A percentile compares a stretch with the other conserved stretches of the same genome.
These are phyloP conservation scores for Cryptococcus maquisensis DNA, from an alignment of 1,284 basidiomycete species.

Conservation along the genomic window DNA sequence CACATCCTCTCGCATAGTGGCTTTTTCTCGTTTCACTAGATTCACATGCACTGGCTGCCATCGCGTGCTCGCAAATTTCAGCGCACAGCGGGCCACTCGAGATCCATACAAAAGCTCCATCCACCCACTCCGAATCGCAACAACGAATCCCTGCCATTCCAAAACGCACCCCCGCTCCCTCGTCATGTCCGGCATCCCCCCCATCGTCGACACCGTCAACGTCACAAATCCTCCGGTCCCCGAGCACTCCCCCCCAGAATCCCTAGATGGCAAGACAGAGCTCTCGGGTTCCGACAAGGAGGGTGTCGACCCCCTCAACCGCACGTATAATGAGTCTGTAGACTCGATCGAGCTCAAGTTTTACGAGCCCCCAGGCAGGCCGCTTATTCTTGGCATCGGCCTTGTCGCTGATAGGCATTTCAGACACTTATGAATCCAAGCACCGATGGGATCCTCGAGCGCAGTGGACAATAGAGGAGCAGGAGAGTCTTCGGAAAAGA, in stretches of 20 bases:
- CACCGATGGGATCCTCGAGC: conserved; percentile 44
- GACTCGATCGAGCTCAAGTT: conserved; percentile 9
- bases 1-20: no score
- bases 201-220: background rate
- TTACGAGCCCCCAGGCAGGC: conserved; percentile 35
- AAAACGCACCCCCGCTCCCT: background rate
- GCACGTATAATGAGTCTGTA: background rate
- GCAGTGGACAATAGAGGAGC: conserved; percentile 45
- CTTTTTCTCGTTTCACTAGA: no score
- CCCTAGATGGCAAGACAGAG: background rate
- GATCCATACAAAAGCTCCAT: no score
- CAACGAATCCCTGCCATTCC: background rate
- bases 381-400: conserved; percentile 41
- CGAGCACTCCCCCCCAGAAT: background rate
- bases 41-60: no score
- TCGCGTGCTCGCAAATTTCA: no score
- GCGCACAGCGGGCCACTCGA: no score
- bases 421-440: conserved; percentile 34
- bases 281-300: background rate
- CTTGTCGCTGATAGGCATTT: conserved; percentile 18
- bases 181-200: background rate
- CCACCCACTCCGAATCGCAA: no score
- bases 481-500: conserved; percentile 33
- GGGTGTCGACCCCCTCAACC: no score
- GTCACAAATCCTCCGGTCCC: background rate